These are phyloP conservation scores for Drechslerella dactyloides DNA, from an alignment of 2,329 filamentous ascomycete genomes.

Conservation along the genomic window DNA sequence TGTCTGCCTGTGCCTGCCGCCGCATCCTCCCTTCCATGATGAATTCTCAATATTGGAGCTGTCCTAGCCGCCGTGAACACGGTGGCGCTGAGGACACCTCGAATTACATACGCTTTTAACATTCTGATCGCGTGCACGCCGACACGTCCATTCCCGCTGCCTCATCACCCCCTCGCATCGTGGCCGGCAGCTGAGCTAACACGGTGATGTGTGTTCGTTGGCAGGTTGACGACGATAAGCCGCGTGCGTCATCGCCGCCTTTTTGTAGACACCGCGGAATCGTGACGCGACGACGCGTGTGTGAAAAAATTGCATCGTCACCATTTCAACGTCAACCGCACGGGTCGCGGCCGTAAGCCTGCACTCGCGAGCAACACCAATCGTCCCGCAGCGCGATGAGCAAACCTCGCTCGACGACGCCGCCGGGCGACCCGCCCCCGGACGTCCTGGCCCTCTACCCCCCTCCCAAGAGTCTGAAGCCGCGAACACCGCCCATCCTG, in stretches of 20 bases:
- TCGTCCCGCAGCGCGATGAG: slow-evolving; percentile 12
- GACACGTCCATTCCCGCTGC: slow-evolving; percentile 54
- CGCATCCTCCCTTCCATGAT: slow-evolving; percentile 60
- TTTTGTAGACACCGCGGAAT: too few species aligned
- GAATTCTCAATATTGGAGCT: slow-evolving; percentile 75
- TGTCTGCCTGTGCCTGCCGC: neutral
- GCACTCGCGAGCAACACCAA: neutral
- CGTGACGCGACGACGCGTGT: too few species aligned
- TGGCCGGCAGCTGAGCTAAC: slow-evolving; percentile 8
- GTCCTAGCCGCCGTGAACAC: slow-evolving; percentile 64
- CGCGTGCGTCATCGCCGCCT: too few species aligned
- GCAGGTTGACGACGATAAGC: too few species aligned
- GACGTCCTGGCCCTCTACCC: slow-evolving; percentile 45
- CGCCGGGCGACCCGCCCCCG: slow-evolving; percentile 40
- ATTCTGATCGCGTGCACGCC: slow-evolving; percentile 56
- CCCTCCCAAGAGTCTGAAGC: slow-evolving; percentile 23
- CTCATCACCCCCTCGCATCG: slow-evolving; percentile 44
- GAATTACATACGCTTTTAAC: slow-evolving; percentile 64
- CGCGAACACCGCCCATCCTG: slow-evolving; percentile 36
- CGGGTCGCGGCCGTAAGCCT: neutral
- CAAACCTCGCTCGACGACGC: slow-evolving; percentile 43
- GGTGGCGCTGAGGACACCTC: slow-evolving; percentile 66
- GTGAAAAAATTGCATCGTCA: too few species aligned
- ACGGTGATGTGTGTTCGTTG: neutral
- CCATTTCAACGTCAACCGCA: neutral